Evolutionary conservation across 139 green algal species (phyloP).

Genomic region (Chlorella sp.): DNA sequence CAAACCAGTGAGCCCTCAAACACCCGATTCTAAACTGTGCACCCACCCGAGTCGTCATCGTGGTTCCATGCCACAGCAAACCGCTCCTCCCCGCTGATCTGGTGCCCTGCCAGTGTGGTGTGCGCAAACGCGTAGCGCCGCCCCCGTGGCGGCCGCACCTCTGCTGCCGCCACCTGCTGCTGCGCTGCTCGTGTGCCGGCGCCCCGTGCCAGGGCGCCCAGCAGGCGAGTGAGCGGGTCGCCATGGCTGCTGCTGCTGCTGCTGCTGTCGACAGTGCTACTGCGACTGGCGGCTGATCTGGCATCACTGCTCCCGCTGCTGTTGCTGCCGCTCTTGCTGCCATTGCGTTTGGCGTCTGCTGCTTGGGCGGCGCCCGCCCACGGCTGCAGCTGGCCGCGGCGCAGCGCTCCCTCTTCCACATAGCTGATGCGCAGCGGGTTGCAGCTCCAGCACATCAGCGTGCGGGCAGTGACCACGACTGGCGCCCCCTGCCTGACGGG

Average conservation of each 20-base stretch:
- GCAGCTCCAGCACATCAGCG: constrained; percentile 42
- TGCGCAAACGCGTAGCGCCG: constrained; percentile 33
- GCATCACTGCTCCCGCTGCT: background rate
- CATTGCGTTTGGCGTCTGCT: background rate
- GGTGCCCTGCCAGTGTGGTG: constrained; percentile 44
- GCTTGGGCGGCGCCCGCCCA: background rate
- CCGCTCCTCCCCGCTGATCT: constrained; percentile 42
- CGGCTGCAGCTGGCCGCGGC: background rate
- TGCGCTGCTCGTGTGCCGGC: background rate
- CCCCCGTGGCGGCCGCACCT: background rate
- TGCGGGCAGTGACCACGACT: constrained; percentile 41
- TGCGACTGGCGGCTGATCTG: background rate
- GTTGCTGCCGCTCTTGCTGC: background rate
- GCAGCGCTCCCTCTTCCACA: constrained; percentile 27
- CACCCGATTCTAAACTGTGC: too few relatives aligned
- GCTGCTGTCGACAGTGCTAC: background rate
- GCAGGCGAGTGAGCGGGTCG: background rate
- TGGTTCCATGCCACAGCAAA: constrained; percentile 42
- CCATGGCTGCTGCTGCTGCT: background rate
- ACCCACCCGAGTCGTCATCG: constrained; percentile 17
- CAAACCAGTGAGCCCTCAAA: too few relatives aligned
- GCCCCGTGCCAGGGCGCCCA: background rate
- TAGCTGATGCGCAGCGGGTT: constrained; percentile 43
- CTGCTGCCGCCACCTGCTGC: background rate
- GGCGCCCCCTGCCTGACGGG: background rate